Conservation (phyloP, 1,139 yeast genomes). For the Geotrichum carabidarum region DNA sequence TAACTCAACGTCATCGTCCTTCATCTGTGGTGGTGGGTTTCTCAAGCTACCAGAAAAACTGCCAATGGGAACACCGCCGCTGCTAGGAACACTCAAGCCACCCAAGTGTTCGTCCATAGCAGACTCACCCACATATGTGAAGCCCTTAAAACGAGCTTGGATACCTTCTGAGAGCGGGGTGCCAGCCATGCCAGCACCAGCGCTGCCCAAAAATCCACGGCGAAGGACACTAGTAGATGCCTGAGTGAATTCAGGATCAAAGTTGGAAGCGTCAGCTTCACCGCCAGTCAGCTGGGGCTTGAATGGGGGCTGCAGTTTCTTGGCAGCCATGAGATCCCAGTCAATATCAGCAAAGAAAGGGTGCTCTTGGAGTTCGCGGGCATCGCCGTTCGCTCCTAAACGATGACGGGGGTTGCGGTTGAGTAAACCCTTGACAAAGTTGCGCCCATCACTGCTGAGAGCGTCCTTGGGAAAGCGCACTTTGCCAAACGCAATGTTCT, state of each 20-base stretch:
- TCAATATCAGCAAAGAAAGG: slow-evolving; percentile 86
- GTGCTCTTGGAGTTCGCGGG: slow-evolving; percentile 85
- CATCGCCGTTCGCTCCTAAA: slow-evolving; percentile 85
- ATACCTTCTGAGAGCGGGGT: slow-evolving; percentile 91
- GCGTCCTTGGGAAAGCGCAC: slow-evolving; percentile 96
- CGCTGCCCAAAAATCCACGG: slow-evolving; percentile 47
- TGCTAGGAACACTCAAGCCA: slow-evolving; percentile 17
- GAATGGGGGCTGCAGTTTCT: slow-evolving; percentile 92
- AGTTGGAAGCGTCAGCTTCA: slow-evolving; percentile 93
- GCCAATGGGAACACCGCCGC: neutral
- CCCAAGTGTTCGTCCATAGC: slow-evolving; percentile 78
- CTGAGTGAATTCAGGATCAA: slow-evolving; percentile 96
- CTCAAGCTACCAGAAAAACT: slow-evolving; percentile 2
- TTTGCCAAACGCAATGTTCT: slow-evolving; percentile 95
- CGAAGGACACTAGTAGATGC: slow-evolving; percentile 79
- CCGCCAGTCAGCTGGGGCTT: slow-evolving; percentile 69
- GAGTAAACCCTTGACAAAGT: slow-evolving; percentile 87
- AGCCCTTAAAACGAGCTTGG: slow-evolving; percentile 94
- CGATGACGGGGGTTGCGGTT: slow-evolving; percentile 95
- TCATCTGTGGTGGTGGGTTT: slow-evolving; percentile 22
- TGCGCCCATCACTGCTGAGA: slow-evolving; percentile 82
- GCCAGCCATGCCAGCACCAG: slow-evolving; percentile 31
- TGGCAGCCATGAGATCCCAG: slow-evolving; percentile 72
- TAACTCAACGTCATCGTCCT: slow-evolving; percentile 36
- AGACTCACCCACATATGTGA: slow-evolving; percentile 91